Evolutionary conservation across 208 protist species (phyloP), one percentile per base, ranked within the genome.

Genomic region (Trypanosomatidae sp.): DNA sequence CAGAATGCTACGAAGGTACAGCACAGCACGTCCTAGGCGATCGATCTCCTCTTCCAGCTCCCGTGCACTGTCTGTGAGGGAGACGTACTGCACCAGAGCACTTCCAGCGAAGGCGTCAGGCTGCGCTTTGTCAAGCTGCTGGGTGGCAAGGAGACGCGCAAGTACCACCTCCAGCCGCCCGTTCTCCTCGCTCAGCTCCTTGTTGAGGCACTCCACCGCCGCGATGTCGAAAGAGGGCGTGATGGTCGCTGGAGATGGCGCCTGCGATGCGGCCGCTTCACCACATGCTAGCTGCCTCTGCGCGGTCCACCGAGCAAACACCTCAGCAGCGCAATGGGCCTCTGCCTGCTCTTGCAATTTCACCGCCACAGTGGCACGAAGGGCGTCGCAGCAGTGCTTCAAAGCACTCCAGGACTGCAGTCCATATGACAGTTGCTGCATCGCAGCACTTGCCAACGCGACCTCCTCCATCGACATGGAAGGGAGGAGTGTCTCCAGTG

Each of bases 21-120:
- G 71, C 55, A 87, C 82, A 25, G 83, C 82, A 2, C 69, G 50
- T 6, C 85, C 85, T 36, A 90, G 67, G 2, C 65, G 66, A 53
- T 87, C 76, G 56, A 78, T 73, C 30, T 87, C 69, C 52, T 43
- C 71, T 46, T 90, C 82, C 52, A 87, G 55, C 17, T 64, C 78
- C 3, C 55, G 67, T 9, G 69, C 50, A 55, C 75, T 60, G 12
- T 55, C 66, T 1, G 46, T 15, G 9, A 82, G 67, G 47, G 30
- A 39, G 30, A 74, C 41, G 68, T 73, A 56, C 46, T 82, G 76
- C 55, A 80, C 78, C 7, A 82, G 59, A 22, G 78, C 78, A 22
- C 76, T 80, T 46, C 76, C 76, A 8, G 76, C 59, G 1, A 73
- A 52, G 53, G 30, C 9, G 53, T 72, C 68, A 28, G 50, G 55